A percentile compares a stretch with the other conserved stretches of the same genome.
phyloP scores from a whole-genome alignment of 139 green algal species.

The Chlamydomonas incerta region DNA sequence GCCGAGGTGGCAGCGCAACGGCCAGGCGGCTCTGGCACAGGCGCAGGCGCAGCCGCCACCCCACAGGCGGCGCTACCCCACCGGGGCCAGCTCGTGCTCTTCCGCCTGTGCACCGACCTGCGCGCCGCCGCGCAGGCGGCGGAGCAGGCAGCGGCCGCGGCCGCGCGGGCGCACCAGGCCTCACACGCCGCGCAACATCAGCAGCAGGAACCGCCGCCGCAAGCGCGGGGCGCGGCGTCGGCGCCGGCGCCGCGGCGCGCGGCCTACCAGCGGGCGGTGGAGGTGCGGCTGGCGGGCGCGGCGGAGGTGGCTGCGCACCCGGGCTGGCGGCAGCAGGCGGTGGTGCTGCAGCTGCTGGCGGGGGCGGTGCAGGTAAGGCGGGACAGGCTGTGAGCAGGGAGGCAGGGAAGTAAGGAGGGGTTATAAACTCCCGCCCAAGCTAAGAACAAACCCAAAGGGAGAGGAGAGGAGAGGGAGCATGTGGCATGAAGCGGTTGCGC shows the following conservation, averaged over 20 bases:
- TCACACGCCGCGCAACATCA: not conserved
- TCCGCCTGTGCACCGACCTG: conserved; percentile 3
- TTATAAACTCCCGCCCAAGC: no score
- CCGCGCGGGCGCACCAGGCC: not conserved
- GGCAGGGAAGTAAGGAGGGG: no score
- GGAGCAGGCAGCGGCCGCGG: not conserved
- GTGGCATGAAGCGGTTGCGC: no score
- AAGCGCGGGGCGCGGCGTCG: not conserved
- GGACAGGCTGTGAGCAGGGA: not conserved
- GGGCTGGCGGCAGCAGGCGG: conserved; percentile 1
- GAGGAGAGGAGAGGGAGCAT: no score
- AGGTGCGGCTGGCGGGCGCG: not conserved
- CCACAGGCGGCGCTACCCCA: not conserved
- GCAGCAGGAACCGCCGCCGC: not conserved
- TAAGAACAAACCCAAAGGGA: no score
- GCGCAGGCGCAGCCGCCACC: not conserved
- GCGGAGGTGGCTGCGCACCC: not conserved
- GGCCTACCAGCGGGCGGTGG: conserved; percentile 16
- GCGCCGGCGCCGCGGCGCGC: not conserved
- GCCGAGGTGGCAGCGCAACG: not conserved
- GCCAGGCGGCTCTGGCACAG: no score
- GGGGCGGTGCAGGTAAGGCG: not conserved
- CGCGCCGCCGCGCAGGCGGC: not conserved
- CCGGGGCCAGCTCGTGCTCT: not conserved
- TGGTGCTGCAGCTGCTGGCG: conserved; percentile 19